Evolutionary conservation across 257 asterid genomes (phyloP).

Genomic region (Solanum etuberosum): DNA sequence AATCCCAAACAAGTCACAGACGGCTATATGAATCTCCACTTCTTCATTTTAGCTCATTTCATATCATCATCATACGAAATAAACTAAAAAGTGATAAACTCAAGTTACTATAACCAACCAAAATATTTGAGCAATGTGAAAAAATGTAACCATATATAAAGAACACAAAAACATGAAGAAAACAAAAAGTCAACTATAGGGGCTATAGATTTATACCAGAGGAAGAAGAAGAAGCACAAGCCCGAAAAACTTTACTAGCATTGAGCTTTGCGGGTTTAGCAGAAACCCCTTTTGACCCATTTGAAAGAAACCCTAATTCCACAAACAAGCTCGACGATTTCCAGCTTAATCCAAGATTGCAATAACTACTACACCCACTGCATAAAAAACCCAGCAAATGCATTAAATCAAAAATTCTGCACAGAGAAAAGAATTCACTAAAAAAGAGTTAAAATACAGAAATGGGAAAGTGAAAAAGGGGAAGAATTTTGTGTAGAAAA

Average conservation of each 20-base stretch:
- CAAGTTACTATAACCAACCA: not conserved
- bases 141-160: not conserved
- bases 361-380: constrained; percentile 28
- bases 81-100: not conserved
- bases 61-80: not conserved
- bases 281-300: constrained; percentile 13
- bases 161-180: not conserved
- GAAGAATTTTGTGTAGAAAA: not conserved
- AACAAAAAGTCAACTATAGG: not conserved
- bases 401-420: not conserved
- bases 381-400: not conserved
- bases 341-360: constrained; percentile 33
- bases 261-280: constrained; percentile 15
- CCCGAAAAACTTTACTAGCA: not conserved
- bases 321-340: constrained; percentile 44
- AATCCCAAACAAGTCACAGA: not conserved
- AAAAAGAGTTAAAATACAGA: not conserved
- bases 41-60: not conserved
- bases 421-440: not conserved
- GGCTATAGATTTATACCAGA: constrained; percentile 18
- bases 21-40: not conserved
- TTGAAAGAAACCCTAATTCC: constrained; percentile 16
- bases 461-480: not conserved
- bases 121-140: not conserved
- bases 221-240: constrained; percentile 24